Base-by-base conservation (phyloP, 352 stramenopile species). In the Plasmopara halstedii region DNA sequence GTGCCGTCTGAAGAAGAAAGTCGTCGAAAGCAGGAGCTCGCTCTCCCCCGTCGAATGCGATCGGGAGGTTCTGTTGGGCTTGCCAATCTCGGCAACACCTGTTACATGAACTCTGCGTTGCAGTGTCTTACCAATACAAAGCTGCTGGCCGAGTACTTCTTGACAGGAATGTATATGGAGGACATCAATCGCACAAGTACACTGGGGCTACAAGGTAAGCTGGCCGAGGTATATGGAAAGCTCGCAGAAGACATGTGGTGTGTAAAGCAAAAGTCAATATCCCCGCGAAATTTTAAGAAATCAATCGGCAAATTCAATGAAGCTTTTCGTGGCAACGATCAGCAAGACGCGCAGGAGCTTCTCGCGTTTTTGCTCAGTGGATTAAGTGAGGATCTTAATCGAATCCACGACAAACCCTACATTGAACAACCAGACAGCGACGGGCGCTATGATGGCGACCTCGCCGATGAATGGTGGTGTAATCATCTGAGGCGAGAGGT, bases 381-480 rank as follows among this genome's bases (percentile, higher is more conserved):
- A 15, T 75, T 99, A 15, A 96, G 95, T 46, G 96, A 99, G 66
- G 97, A 99, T 56, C 66, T 99, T 6, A 99, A 99, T 64, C 80
- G 95, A 26, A 96, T 99, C 38, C 83, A 88, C 14, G 75, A 96
- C 42, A 96, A 98, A 55, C 94, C 94, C 9, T 99, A 99, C 56
- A 93, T 99, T 7, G 93, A 99, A 61, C 96, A 99, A 34, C 79
- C 95, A 8, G 94, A 98, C 57, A 97, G 86, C 27, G 95, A 99
- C 61, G 95, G 95, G n/a, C 83, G 96, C 15, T 95, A 96, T 27
- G 97, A 99, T 62, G 80, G 80, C 7, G 96, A 98, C 63, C 64
- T 99, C 20, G 97, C 97, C 8, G 89, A 98, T 48, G 97, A 99
- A 62, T 99, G 96, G 95, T 99, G 97, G 97, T 70, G 84, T 13